phyloP scores from a whole-genome alignment of 306 rosid species.

The Gynostemma pentaphyllum region DNA sequence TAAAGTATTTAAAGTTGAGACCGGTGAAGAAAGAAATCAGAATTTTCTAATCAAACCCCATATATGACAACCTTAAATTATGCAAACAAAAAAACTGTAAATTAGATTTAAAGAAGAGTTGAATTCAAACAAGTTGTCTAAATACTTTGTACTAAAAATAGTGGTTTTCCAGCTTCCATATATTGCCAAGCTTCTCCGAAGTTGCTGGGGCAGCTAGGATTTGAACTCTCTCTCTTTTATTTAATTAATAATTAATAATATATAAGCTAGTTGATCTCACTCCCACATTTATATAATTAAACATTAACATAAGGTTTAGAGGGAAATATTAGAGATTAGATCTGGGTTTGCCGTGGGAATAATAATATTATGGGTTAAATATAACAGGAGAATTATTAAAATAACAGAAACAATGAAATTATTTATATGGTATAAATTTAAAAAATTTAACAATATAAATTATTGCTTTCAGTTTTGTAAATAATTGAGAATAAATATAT shows the following conservation, averaged over 20 bases:
- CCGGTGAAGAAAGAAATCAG: neutral
- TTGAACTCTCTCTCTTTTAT: neutral
- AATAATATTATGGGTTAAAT: constrained; percentile 1
- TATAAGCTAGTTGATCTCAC: neutral
- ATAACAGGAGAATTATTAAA: too few species aligned
- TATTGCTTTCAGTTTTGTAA: too few species aligned
- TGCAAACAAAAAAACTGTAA: neutral
- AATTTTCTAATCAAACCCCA: neutral
- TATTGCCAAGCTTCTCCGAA: neutral
- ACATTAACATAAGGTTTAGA: neutral
- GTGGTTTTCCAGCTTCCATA: neutral
- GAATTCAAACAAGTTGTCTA: neutral
- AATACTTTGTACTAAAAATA: neutral
- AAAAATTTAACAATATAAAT: too few species aligned
- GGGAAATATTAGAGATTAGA: neutral
- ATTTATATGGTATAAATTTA: too few species aligned
- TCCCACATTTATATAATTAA: neutral
- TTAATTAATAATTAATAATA: neutral
- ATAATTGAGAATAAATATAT: too few species aligned
- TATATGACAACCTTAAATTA: neutral
- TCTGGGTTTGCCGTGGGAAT: neutral
- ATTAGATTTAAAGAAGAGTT: neutral
- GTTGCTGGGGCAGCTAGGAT: constrained; percentile 1
- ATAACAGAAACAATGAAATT: too few species aligned
- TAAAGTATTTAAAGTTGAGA: neutral